Percentiles rank a stretch among this genome's conserved stretches.
Conservation (phyloP, 2,329 filamentous ascomycete species). For the Penicillium brevicompactum region DNA sequence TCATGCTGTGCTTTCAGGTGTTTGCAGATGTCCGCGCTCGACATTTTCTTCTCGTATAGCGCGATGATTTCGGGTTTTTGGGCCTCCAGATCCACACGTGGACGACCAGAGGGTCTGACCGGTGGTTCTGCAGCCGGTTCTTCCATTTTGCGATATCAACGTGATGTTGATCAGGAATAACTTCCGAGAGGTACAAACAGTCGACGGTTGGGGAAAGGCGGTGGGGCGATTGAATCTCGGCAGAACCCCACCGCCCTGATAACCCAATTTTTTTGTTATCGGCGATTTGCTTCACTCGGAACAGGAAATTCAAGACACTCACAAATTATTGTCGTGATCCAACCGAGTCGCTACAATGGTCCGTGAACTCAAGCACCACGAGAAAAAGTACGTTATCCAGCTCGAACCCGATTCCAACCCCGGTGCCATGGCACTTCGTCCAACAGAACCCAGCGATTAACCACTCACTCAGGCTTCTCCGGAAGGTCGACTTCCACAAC, state of each 20-base stretch:
- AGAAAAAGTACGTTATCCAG: slow-evolving; percentile 66
- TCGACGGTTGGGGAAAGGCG: slow-evolving; percentile 1
- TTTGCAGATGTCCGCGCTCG: slow-evolving; percentile 9
- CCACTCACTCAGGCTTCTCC: slow-evolving; percentile 61
- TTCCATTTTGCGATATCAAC: slow-evolving; percentile 1
- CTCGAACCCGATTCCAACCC: not conserved
- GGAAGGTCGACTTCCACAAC: slow-evolving; percentile 90
- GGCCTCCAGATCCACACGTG: slow-evolving; percentile 5
- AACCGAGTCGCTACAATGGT: slow-evolving; percentile 66
- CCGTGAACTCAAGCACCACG: slow-evolving; percentile 93
- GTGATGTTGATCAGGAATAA: not conserved
- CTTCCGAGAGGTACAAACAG: not conserved
- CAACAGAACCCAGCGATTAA: slow-evolving; percentile 2
- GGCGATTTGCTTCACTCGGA: not conserved
- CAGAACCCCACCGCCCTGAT: slow-evolving; percentile 27
- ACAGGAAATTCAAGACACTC: not conserved
- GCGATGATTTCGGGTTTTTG: slow-evolving; percentile 6
- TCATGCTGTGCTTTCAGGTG: slow-evolving; percentile 7
- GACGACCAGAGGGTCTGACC: not conserved
- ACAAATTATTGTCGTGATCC: not conserved
- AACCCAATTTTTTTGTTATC: slow-evolving; percentile 28
- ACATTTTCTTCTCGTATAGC: slow-evolving; percentile 9
- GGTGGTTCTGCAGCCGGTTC: not conserved
- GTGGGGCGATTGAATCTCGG: not conserved
- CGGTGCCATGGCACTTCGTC: no score